These are phyloP conservation scores for Geotrichum ghanense DNA, from an alignment of 805 yeast genomes.

Conservation along the genomic window DNA sequence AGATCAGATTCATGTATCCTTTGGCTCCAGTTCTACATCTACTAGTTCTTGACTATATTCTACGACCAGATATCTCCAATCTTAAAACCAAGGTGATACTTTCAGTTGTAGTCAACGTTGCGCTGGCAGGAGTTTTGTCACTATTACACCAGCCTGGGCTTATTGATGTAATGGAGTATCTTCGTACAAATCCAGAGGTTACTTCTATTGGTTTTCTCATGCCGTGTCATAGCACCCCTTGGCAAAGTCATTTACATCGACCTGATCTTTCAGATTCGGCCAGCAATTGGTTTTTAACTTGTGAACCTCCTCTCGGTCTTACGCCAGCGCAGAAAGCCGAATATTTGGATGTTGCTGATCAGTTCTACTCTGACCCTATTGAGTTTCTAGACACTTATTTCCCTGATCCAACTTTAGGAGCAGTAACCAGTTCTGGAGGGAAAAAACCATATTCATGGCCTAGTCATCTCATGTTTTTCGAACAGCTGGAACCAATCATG, in stretches of 20 bases:
- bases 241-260: conserved; percentile 75
- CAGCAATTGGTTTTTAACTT: conserved; percentile 62
- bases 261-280: conserved; percentile 27
- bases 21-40: conserved; percentile 62
- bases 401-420: conserved; percentile 24
- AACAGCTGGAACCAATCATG: conserved; percentile 42
- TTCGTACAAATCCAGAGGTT: conserved; percentile 34
- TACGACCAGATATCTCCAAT: conserved; percentile 6
- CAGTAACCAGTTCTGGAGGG: neutral
- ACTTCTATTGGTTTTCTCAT: conserved; percentile 67
- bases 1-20: conserved; percentile 80
- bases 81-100: conserved; percentile 7
- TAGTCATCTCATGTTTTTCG: conserved; percentile 58
- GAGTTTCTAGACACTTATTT: conserved; percentile 45
- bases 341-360: conserved; percentile 83
- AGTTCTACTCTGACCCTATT: conserved; percentile 56
- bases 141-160: conserved; percentile 81
- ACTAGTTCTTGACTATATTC: conserved; percentile 34
- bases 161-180: conserved; percentile 46
- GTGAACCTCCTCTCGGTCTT: conserved; percentile 73
- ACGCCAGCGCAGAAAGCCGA: conserved; percentile 24
- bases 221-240: conserved; percentile 97
- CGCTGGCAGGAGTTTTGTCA: conserved; percentile 41
- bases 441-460: conserved; percentile 42
- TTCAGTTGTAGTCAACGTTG: conserved; percentile 29